phyloP scores from a whole-genome alignment of 768 basidiomycete species.

The Mycena epipterygia region DNA sequence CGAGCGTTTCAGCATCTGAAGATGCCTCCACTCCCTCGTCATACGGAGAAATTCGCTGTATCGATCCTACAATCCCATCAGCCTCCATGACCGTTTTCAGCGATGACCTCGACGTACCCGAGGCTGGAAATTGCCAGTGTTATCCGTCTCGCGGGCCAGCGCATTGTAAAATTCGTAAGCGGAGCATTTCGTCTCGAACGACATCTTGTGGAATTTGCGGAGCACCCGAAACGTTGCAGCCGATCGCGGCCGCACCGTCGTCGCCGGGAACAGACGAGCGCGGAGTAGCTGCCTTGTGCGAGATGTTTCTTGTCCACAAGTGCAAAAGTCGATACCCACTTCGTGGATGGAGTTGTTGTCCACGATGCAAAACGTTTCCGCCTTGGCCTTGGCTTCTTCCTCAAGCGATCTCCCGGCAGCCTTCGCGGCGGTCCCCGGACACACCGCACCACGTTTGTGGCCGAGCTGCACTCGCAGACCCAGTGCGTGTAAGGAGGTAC shows the following conservation, averaged over 20 bases:
- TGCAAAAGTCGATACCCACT: conserved; percentile 48
- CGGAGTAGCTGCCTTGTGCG: conserved; percentile 49
- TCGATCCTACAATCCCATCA: too few species aligned
- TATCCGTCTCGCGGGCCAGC: conserved; percentile 44
- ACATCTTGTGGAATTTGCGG: conserved; percentile 47
- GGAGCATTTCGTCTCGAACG: conserved; percentile 48
- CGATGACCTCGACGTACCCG: too few species aligned
- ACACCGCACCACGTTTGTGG: conserved; percentile 31
- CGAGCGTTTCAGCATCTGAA: background rate
- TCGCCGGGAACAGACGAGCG: conserved; percentile 47
- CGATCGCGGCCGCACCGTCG: conserved; percentile 41
- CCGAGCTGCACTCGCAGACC: conserved; percentile 42
- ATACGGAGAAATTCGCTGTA: background rate
- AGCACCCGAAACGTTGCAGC: conserved; percentile 48
- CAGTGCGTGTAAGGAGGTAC: conserved; percentile 15
- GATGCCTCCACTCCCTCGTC: background rate
- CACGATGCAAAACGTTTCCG: conserved; percentile 45
- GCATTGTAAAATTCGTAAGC: conserved; percentile 49
- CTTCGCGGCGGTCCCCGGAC: conserved; percentile 26
- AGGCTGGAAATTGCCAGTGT: conserved; percentile 38
- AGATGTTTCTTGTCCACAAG: conserved; percentile 40
- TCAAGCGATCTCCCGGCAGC: background rate
- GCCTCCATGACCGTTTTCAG: too few species aligned
- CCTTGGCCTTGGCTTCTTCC: conserved; percentile 11
- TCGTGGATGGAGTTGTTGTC: conserved; percentile 42